These are phyloP conservation scores for Oldenlandia corymbosa DNA, from an alignment of 257 asterid genomes.

Conservation along the genomic window DNA sequence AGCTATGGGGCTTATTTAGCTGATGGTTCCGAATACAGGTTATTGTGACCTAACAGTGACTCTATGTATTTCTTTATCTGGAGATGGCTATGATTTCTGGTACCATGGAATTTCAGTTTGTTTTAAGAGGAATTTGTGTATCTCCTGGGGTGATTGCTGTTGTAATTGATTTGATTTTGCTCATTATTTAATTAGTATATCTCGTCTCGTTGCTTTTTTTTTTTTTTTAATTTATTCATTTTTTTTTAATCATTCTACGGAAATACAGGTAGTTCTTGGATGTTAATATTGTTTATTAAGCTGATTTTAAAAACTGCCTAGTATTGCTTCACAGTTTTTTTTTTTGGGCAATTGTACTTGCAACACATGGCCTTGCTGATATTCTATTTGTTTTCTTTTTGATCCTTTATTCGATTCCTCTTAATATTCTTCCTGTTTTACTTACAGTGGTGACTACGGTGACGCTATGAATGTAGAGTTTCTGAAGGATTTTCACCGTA, in stretches of 20 bases:
- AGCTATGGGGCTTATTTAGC: constrained; percentile 92
- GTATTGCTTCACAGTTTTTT: background rate
- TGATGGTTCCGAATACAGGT: constrained; percentile 96
- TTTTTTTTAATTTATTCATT: too few species aligned
- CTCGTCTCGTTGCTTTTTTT: background rate
- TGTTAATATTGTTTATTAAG: background rate
- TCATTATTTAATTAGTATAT: too few species aligned
- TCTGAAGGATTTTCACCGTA: constrained; percentile 72
- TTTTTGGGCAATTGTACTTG: background rate
- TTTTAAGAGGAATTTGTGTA: background rate
- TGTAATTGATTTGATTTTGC: background rate
- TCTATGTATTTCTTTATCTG: background rate
- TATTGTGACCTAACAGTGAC: constrained; percentile 10
- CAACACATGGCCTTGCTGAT: background rate
- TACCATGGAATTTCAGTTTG: background rate
- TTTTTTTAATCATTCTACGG: too few species aligned
- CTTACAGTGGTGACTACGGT: constrained; percentile 74
- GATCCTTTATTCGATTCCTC: background rate
- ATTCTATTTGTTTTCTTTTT: background rate
- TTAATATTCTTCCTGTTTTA: constrained; percentile 7
- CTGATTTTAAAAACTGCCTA: background rate
- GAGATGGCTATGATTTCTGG: background rate
- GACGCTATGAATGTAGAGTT: constrained; percentile 61
- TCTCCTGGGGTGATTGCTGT: background rate
- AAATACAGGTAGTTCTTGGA: background rate